Evolutionary conservation across 2,329 filamentous ascomycete species (phyloP).

Genomic region (Aspergillus aculeatus): DNA sequence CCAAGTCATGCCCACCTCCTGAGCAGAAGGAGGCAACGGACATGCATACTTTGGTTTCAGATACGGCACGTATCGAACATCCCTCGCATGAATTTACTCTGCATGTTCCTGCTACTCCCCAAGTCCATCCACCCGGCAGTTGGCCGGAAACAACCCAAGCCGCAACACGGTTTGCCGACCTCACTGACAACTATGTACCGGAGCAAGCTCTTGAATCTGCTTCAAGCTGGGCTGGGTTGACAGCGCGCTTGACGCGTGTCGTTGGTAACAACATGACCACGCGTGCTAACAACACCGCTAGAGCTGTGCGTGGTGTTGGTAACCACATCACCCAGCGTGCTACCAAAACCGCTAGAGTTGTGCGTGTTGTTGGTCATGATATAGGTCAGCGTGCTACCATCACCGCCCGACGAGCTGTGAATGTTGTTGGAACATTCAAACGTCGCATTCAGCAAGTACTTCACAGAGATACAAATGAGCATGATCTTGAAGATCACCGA

Average conservation of each 20-base stretch:
- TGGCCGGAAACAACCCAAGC: neutral
- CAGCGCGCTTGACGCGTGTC: no score
- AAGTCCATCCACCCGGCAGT: neutral
- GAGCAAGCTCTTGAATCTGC: no score
- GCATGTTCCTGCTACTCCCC: neutral
- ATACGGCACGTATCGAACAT: no score
- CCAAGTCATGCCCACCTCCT: neutral
- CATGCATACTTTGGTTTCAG: no score
- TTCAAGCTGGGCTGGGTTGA: no score
- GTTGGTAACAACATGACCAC: no score
- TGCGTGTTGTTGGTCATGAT: neutral
- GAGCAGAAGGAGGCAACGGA: no score
- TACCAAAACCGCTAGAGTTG: neutral
- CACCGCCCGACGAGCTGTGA: slow-evolving; percentile 16
- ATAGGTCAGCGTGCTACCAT: slow-evolving; percentile 5
- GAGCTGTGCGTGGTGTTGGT: neutral
- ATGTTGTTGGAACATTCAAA: slow-evolving; percentile 11
- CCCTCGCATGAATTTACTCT: no score
- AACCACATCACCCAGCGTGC: neutral
- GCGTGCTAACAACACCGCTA: no score
- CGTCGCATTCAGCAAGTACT: slow-evolving; percentile 11
- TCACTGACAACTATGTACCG: no score
- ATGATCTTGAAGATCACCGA: neutral
- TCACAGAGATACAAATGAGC: neutral
- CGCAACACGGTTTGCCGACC: neutral